phyloP scores from a whole-genome alignment of 495 filamentous ascomycete genomes.

The Penicillium manginii region DNA sequence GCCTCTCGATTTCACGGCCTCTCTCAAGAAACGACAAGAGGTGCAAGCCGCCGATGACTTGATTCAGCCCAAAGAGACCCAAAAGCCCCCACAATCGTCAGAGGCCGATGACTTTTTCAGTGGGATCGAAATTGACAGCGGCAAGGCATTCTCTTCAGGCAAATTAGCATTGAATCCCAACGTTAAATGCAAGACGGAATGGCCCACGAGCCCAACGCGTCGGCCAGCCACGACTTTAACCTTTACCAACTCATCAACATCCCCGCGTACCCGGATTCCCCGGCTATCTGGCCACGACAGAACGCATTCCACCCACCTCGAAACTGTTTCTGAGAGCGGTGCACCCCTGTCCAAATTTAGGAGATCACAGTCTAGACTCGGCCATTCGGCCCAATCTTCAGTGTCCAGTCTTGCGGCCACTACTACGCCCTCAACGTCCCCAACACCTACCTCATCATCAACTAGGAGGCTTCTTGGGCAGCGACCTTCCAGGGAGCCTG shows the following conservation, averaged over 20 bases:
- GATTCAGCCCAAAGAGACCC: constrained; percentile 35
- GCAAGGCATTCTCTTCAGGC: constrained; percentile 74
- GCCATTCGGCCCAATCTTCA: constrained; percentile 70
- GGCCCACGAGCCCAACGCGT: constrained; percentile 70
- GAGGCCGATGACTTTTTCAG: constrained; percentile 83
- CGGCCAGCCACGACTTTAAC: constrained; percentile 80
- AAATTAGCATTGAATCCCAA: constrained; percentile 92
- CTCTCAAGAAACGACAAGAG: constrained; percentile 70
- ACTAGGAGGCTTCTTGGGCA: constrained; percentile 60
- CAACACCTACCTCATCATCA: constrained; percentile 53
- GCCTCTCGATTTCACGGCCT: constrained; percentile 76
- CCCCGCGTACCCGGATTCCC: constrained; percentile 60
- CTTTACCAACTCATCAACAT: constrained; percentile 72
- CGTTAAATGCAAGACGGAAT: constrained; percentile 76
- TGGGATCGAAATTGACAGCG: constrained; percentile 85
- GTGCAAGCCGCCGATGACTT: constrained; percentile 46
- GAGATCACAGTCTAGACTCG: constrained; percentile 66
- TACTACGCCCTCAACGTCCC: constrained; percentile 52
- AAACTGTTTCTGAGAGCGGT: constrained; percentile 91
- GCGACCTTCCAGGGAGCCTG: constrained; percentile 56
- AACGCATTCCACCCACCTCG: constrained; percentile 71
- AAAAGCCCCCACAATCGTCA: constrained; percentile 27
- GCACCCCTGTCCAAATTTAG: constrained; percentile 64
- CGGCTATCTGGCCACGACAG: constrained; percentile 67
- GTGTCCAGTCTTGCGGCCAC: constrained; percentile 64